Evolutionary conservation across 2,329 filamentous ascomycete genomes (phyloP).

Genomic region (Xylariales sp.): DNA sequence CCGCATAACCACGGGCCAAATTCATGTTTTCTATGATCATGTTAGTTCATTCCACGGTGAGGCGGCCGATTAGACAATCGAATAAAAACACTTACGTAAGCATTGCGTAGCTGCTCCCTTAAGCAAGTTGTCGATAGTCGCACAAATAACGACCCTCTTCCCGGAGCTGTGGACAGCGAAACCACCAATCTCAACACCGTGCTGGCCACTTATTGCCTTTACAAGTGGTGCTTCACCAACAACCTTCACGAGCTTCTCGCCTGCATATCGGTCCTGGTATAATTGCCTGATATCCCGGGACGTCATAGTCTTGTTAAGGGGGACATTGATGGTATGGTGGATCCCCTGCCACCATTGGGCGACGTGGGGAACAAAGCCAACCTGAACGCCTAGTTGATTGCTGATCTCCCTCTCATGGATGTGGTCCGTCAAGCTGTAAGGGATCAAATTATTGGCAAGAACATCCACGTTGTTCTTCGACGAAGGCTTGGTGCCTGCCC

Average conservation of each 20-base stretch:
- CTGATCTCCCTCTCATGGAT: slow-evolving; percentile 93
- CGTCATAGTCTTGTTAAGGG: slow-evolving; percentile 79
- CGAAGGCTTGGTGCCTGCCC: slow-evolving; percentile 88
- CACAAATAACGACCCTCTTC: slow-evolving; percentile 89
- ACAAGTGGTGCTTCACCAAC: slow-evolving; percentile 83
- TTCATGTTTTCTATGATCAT: slow-evolving; percentile 63
- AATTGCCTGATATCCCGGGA: slow-evolving; percentile 89
- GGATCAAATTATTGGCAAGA: slow-evolving; percentile 81
- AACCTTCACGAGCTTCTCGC: slow-evolving; percentile 92
- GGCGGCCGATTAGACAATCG: neutral
- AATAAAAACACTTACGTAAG: slow-evolving; percentile 61
- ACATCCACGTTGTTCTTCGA: slow-evolving; percentile 88
- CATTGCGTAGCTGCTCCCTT: slow-evolving; percentile 94
- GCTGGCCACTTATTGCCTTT: slow-evolving; percentile 77
- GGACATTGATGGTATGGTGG: slow-evolving; percentile 84
- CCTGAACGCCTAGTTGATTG: slow-evolving; percentile 64
- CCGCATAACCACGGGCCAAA: slow-evolving; percentile 63
- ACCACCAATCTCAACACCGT: slow-evolving; percentile 89
- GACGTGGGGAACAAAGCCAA: slow-evolving; percentile 90
- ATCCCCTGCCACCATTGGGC: slow-evolving; percentile 98
- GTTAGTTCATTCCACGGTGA: too few species aligned
- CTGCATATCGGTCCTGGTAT: slow-evolving; percentile 94
- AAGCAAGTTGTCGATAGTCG: slow-evolving; percentile 87
- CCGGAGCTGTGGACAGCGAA: slow-evolving; percentile 90
- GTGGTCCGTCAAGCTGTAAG: slow-evolving; percentile 88